These are phyloP conservation scores for Plasmodium inui DNA, from an alignment of 169 alveolate genomes.

Conservation along the genomic window DNA sequence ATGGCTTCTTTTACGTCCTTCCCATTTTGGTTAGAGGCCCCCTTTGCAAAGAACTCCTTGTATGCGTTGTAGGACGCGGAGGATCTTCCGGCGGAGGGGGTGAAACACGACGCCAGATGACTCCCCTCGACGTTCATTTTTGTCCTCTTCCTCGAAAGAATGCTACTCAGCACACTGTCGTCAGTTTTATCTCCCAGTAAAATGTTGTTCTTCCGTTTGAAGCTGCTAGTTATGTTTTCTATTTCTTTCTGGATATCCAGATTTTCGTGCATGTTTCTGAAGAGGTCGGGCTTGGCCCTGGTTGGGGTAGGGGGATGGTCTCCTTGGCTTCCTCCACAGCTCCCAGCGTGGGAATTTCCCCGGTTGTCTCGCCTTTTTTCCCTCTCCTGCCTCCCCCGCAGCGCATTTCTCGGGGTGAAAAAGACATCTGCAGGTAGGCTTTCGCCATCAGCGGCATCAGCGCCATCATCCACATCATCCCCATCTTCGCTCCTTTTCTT, in stretches of 20 bases:
- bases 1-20: background rate
- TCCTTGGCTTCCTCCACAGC: background rate
- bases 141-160: slow-evolving; percentile 30
- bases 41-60: slow-evolving; percentile 31
- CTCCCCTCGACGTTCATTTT: slow-evolving; percentile 10
- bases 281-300: background rate
- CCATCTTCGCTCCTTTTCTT: background rate
- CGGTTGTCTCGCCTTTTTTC: background rate
- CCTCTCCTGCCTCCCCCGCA: background rate
- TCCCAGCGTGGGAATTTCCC: background rate
- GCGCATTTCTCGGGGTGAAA: slow-evolving; percentile 28
- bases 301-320: background rate
- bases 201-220: slow-evolving; percentile 65
- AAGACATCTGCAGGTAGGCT: background rate
- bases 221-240: slow-evolving; percentile 44
- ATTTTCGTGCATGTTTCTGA: slow-evolving; percentile 30
- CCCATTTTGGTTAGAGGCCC: background rate
- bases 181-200: slow-evolving; percentile 33
- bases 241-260: slow-evolving; percentile 50
- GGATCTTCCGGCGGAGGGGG: background rate
- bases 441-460: background rate
- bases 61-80: slow-evolving; percentile 20
- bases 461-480: background rate
- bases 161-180: slow-evolving; percentile 20
- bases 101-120: background rate